Base-by-base conservation (phyloP, 2,329 filamentous ascomycete genomes). In the Pseudocercospora crystallina region DNA sequence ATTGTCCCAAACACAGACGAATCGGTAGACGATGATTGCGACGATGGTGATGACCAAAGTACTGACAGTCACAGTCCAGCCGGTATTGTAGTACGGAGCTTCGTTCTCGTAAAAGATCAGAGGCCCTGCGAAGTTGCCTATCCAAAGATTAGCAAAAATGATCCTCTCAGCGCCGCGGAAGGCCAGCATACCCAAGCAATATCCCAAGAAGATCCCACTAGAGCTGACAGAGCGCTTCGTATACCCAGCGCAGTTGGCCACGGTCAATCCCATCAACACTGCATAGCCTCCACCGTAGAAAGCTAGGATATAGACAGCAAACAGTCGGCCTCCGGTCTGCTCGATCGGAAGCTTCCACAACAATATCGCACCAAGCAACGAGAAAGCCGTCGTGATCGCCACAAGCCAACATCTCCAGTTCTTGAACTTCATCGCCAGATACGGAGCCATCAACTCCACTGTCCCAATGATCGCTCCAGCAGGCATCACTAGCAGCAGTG, bases 181-280 rank as follows among this genome's bases (percentile, higher is more conserved):
- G 14, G 9, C 8, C 13, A 2, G n/a, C 13, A 52, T 49, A 52
- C 73, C 73, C 76, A 8, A 79, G 64, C 77, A 80, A 56, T 79
- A 80, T 1, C 76, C 77, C 14, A 79, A 72, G 43, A 76, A 80
- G 5, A 79, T 66, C 0, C 76, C 76, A 2, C 75, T 76, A 1
- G 74, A 76, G 1, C 72, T 73, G 1, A 79, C 65, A 1, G 73
- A 73, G 1, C 75, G 66, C 62, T 80, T 80, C 0, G 77, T 79
- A 45, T 80, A 79, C 1, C 77, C 77, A 0, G 77, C 75, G 9
- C 73, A 78, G 53, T 80, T 79, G 20, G 76, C 76, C 36, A 76
- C 71, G 39, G 73, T 70, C 5, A 79, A 60, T 0, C 75, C 75
- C 70, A 81, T 78, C 0, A 79, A 60, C 5, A 80, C 73, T 1